These are phyloP conservation scores for Acanthamoeba culbertsoni DNA, from an alignment of 208 protist species.

Conservation along the genomic window DNA sequence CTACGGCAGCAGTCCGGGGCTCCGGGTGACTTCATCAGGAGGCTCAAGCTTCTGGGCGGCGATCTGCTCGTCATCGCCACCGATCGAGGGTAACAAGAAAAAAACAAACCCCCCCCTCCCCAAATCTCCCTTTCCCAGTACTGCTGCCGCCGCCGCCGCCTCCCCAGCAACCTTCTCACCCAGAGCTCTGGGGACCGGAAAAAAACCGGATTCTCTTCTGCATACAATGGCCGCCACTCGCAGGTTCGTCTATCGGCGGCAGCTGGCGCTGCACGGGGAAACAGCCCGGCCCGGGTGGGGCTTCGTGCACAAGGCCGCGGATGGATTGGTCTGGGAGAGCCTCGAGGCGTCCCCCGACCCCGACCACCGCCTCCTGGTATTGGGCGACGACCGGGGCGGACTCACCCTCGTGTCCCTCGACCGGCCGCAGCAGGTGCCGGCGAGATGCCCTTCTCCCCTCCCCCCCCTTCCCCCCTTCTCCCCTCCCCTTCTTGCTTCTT, in stretches of 20 bases:
- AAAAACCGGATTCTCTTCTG: too few relatives aligned
- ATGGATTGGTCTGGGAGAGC: neutral
- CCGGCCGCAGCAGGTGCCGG: neutral
- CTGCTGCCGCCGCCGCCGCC: neutral
- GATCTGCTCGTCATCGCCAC: neutral
- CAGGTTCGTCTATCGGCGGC: neutral
- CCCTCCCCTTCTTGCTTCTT: too few relatives aligned
- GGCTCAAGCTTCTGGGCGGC: neutral
- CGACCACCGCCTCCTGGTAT: neutral
- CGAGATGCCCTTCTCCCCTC: neutral
- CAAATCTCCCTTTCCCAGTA: neutral
- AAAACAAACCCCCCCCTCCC: too few relatives aligned
- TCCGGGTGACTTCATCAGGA: neutral
- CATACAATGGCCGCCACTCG: too few relatives aligned
- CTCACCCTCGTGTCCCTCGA: neutral
- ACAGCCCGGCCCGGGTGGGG: too few relatives aligned
- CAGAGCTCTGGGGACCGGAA: too few relatives aligned
- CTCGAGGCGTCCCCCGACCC: neutral
- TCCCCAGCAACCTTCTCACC: conserved; percentile 11
- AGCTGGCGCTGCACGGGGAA: neutral
- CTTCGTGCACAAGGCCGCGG: neutral
- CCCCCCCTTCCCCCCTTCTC: neutral
- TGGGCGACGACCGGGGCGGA: neutral
- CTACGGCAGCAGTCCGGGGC: neutral
- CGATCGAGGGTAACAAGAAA: conserved; percentile 1